phyloP scores from a whole-genome alignment of 768 basidiomycete genomes.

The Agaricus subrufescens region DNA sequence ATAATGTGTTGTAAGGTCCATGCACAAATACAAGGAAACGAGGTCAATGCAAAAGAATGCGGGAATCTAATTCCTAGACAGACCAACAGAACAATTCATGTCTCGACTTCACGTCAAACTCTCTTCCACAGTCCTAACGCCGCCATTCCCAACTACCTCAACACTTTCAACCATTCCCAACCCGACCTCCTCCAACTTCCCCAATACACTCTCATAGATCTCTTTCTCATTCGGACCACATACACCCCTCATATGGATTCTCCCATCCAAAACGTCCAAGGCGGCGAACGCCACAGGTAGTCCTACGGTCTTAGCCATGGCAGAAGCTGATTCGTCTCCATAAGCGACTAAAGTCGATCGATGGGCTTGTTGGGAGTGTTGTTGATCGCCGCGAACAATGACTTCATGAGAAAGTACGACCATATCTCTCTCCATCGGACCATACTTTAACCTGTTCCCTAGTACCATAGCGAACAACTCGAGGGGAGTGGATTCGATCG shows the following conservation, averaged over 20 bases:
- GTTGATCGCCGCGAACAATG: slow-evolving; percentile 33
- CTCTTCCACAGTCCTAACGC: slow-evolving; percentile 3
- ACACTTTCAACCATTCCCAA: slow-evolving; percentile 41
- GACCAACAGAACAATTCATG: too few species aligned
- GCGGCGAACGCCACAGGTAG: slow-evolving; percentile 85
- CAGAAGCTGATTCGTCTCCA: slow-evolving; percentile 49
- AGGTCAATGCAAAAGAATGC: too few species aligned
- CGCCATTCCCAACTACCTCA: not conserved
- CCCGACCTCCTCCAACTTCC: slow-evolving; percentile 49
- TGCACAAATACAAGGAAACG: too few species aligned
- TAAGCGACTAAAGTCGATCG: slow-evolving; percentile 64
- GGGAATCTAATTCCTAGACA: too few species aligned
- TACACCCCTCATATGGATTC: slow-evolving; percentile 51
- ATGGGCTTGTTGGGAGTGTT: slow-evolving; percentile 37
- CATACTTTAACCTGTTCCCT: slow-evolving; percentile 66
- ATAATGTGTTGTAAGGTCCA: too few species aligned
- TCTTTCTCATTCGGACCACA: slow-evolving; percentile 56
- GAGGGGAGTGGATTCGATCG: slow-evolving; percentile 39
- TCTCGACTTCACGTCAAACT: slow-evolving; percentile 1
- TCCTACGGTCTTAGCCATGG: slow-evolving; percentile 91
- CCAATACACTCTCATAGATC: slow-evolving; percentile 60
- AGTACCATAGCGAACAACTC: slow-evolving; percentile 75
- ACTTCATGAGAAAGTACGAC: slow-evolving; percentile 86
- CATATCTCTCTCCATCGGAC: slow-evolving; percentile 72
- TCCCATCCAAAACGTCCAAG: slow-evolving; percentile 62